Evolutionary conservation across 352 stramenopile genomes (phyloP).

Genomic region (Phytopythium boreale): DNA sequence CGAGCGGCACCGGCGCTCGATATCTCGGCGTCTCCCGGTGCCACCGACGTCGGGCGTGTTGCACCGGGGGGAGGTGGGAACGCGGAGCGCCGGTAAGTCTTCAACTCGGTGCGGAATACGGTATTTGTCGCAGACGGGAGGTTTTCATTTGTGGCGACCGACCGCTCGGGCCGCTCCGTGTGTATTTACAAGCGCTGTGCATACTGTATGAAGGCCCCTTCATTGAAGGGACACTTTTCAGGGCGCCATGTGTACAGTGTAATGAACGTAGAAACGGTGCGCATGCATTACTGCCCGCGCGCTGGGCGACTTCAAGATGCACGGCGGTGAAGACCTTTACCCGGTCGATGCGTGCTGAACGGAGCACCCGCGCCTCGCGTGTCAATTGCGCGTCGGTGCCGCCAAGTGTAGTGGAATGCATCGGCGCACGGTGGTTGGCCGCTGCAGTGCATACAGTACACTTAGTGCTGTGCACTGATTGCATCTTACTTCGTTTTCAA

Average conservation of each 20-base stretch:
- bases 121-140: not conserved
- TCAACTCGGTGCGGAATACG: not conserved
- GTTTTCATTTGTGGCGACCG: constrained; percentile 4
- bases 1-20: not conserved
- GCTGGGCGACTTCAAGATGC: not conserved
- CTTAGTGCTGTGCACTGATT: too few relatives aligned
- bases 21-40: too few relatives aligned
- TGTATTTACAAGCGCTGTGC: not conserved
- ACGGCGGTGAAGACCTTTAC: not conserved
- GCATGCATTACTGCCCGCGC: not conserved
- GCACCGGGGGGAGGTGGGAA: not conserved
- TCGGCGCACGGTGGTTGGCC: too few relatives aligned
- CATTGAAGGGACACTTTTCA: too few relatives aligned
- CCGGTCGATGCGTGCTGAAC: too few relatives aligned
- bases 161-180: not conserved
- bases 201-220: too few relatives aligned
- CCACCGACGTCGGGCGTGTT: too few relatives aligned
- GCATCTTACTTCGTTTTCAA: too few relatives aligned
- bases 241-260: too few relatives aligned
- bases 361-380: not conserved
- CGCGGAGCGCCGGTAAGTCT: not conserved
- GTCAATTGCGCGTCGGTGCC: too few relatives aligned
- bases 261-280: not conserved
- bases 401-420: too few relatives aligned
- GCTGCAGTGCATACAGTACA: too few relatives aligned